A percentile compares a stretch with the other conserved stretches of the same genome.
phyloP scores from a whole-genome alignment of 2,329 filamentous ascomycete species.

The Beauveria medogensis region DNA sequence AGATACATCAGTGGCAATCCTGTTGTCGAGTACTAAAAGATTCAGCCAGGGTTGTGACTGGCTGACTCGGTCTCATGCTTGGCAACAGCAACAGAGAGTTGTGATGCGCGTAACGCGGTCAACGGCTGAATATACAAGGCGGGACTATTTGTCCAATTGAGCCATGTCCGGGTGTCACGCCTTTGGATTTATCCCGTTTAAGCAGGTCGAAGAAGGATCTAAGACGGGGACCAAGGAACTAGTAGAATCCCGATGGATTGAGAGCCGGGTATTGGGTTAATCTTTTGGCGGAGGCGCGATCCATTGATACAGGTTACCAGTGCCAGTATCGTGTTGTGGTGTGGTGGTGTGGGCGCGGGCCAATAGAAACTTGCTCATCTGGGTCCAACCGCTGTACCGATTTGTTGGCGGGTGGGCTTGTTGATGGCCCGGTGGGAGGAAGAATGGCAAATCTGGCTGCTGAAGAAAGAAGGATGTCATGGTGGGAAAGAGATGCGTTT shows the following conservation, averaged over 20 bases:
- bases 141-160: not conserved
- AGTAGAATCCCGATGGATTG: not conserved
- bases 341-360: slow-evolving; percentile 14
- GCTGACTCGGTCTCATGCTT: not conserved
- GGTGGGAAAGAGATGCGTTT: no score
- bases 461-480: not conserved
- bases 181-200: not conserved
- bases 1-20: not conserved
- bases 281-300: no score
- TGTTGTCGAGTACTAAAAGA: not conserved
- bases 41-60: not conserved
- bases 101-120: not conserved
- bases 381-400: slow-evolving; percentile 13
- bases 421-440: no score
- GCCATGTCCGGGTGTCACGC: not conserved
- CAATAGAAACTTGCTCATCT: slow-evolving; percentile 36
- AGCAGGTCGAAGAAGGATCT: not conserved
- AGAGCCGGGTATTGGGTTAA: no score
- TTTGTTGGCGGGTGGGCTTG: not conserved
- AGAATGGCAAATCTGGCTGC: not conserved
- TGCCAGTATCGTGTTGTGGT: not conserved
- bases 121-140: not conserved
- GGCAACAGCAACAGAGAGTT: not conserved
- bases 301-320: no score
- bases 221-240: not conserved